A percentile compares a stretch with the other conserved stretches of the same genome.
phyloP scores from a whole-genome alignment of 306 rosid genomes.

The Ormosia semicastrata region DNA sequence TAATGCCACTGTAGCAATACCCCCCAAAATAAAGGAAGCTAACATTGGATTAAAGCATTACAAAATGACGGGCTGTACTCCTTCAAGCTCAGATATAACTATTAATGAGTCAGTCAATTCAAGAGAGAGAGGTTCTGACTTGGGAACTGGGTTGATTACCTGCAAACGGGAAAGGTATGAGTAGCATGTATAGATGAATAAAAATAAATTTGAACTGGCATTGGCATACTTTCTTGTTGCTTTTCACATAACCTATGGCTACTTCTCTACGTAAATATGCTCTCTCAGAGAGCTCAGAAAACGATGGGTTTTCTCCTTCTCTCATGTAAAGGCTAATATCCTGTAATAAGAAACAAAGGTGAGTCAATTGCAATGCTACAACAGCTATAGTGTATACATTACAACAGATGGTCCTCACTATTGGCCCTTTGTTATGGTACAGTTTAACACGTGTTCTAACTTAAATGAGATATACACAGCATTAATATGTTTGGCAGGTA shows the following conservation, averaged over 20 bases:
- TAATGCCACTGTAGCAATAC: not conserved
- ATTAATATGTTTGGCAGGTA: not conserved
- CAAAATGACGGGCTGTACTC: constrained; percentile 64
- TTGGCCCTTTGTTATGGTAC: not conserved
- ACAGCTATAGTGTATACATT: not conserved
- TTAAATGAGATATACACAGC: not conserved
- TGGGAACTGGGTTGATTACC: constrained; percentile 87
- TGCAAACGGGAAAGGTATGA: constrained; percentile 43
- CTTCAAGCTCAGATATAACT: constrained; percentile 93
- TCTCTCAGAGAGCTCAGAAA: constrained; percentile 79
- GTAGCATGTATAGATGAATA: constrained; percentile 18
- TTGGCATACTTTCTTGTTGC: constrained; percentile 65
- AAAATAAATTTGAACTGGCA: constrained; percentile 10
- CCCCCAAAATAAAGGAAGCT: not conserved
- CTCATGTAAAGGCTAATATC: constrained; percentile 79
- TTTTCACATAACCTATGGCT: constrained; percentile 88
- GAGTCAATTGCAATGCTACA: not conserved
- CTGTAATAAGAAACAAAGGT: constrained; percentile 39
- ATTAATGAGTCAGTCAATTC: constrained; percentile 73
- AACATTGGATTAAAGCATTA: not conserved
- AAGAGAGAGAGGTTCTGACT: constrained; percentile 80
- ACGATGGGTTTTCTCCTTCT: constrained; percentile 86
- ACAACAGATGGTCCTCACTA: not conserved
- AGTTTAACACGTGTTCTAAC: not conserved
- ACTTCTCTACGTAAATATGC: constrained; percentile 86